Conservation (phyloP, 495 filamentous ascomycete species). For the Neurospora sp. region DNA sequence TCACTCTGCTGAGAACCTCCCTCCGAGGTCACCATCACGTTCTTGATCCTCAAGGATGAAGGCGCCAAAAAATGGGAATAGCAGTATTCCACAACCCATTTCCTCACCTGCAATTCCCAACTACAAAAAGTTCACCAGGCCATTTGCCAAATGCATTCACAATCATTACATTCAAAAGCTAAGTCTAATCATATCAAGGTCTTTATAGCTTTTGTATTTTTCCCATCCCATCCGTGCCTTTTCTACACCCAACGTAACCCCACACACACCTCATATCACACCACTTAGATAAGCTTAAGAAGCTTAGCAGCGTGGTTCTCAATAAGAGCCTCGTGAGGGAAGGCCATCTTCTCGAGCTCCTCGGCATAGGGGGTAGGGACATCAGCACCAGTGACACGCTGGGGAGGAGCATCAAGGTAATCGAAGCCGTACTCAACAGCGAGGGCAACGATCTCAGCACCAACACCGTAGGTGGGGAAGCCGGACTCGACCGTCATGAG, state of each 20-base stretch:
- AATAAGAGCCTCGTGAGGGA: conserved; percentile 80
- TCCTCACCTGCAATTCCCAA: not conserved
- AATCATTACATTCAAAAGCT: not conserved
- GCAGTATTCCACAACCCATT: not conserved
- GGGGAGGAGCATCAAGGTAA: conserved; percentile 86
- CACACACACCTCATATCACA: not conserved
- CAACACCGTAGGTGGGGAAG: conserved; percentile 88
- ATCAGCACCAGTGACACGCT: conserved; percentile 89
- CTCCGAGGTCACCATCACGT: not conserved
- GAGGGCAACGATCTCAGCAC: conserved; percentile 82
- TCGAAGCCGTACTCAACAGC: conserved; percentile 98
- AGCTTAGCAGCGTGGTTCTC: conserved; percentile 75
- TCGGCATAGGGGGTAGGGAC: conserved; percentile 89
- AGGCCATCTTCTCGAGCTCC: conserved; percentile 81
- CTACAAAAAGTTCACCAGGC: not conserved
- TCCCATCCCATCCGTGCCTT: not conserved
- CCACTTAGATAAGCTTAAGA: conserved; percentile 52
- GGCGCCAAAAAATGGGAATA: not conserved
- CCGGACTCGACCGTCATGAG: conserved; percentile 90
- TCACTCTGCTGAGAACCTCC: not conserved
- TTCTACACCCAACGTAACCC: not conserved
- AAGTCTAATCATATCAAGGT: not conserved
- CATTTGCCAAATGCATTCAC: not conserved
- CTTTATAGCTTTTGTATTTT: not conserved
- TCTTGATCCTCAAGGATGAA: not conserved